Base-by-base conservation (phyloP, 208 protist genomes). In the Wallacemonas collosoma region DNA sequence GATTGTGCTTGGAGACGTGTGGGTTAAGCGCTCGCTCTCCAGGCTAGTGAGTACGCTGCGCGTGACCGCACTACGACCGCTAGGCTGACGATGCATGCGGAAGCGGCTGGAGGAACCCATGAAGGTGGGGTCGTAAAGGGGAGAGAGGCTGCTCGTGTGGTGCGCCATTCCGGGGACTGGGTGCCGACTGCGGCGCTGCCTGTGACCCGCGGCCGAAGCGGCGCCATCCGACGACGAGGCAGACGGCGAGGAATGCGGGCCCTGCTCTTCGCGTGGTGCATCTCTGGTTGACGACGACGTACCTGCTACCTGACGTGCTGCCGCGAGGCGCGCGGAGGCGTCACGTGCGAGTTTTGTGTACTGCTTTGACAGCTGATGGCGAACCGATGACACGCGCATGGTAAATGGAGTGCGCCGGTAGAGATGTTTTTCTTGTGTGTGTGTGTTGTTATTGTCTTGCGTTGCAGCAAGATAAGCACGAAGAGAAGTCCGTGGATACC, bases 51-150 rank as follows among this genome's bases (percentile, higher is more conserved):
- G 74, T 57, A 72, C 74, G 12, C 15, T 70, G 0, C 79, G 67
- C 1, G 69, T 77, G n/a, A 79, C 75, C 40, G 54, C 76, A 54
- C 35, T 66, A 47, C 9, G 8, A 3, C 60, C 50, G n/a, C 67
- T 48, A 36, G 77, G 53, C 7, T 43, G 15, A 14, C 64, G 50
- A 47, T 58, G 67, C 41, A 73, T 72, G 77, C 38, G 78, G 62
- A 93, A 93, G 17, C 81, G 85, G 17, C 85, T 87, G 7, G 85
- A 89, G 60, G 83, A 73, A 6, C 88, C 88, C 86, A 93, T 91
- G 58, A 91, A 91, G 60, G 40, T 41, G 26, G 77, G 53, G 38
- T 76, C 51, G 60, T 90, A 88, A 2, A 93, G 73, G 2, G 75
- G 54, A 11, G 66, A 77, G 40, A 60, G 48, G 63, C 3, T n/a